Base-by-base conservation (phyloP, 371 early-diverging fungal genomes). In the Mortierella sp. region DNA sequence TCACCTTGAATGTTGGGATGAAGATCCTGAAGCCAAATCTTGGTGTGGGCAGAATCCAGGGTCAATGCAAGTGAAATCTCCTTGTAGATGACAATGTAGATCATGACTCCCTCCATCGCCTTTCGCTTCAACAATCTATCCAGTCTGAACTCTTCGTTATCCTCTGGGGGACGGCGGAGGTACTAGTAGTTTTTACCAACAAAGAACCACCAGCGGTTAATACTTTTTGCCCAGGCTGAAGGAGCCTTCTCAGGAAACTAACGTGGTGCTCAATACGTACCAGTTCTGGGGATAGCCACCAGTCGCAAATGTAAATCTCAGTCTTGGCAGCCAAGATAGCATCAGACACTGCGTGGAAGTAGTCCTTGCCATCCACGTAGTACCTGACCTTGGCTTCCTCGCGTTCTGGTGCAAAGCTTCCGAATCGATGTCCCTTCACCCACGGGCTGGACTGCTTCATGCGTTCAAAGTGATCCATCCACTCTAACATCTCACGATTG, bases 261-360 rank as follows among this genome's bases (percentile, higher is more conserved):
- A 43, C 44, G 3, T 43, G 44, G n/a, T 16, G 3, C 16, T 19
- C 22, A 24, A 16, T 27, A 55, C 43, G 81, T 83, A 88, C 89
- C 83, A 94, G 61, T 58, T 94, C 91, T 21, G 94, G 94, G 21
- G 89, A 84, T 27, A 94, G 81, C 94, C 96, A 96, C 98, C 98
- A 97, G 79, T 94, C 97, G 37, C 86, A 87, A 65, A 96, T 95
- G 76, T 91, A 95, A 49, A 96, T 91, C 60, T 82, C 84, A 29
- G 86, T 82, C 31, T 85, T 85, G 40, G 96, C 96, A 28, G 82
- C 81, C 62, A 88, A 82, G 63, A 96, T 84, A 22, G 93, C 91
- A 57, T 93, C 92, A 5, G 92, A 87, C 7, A 95, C 83, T 27
- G 90, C 91, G 68, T 86, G 86, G 67, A 94, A 93, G 71, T 96